Conservation (phyloP, 345 rosid genomes). For the Corymbia maculata region DNA sequence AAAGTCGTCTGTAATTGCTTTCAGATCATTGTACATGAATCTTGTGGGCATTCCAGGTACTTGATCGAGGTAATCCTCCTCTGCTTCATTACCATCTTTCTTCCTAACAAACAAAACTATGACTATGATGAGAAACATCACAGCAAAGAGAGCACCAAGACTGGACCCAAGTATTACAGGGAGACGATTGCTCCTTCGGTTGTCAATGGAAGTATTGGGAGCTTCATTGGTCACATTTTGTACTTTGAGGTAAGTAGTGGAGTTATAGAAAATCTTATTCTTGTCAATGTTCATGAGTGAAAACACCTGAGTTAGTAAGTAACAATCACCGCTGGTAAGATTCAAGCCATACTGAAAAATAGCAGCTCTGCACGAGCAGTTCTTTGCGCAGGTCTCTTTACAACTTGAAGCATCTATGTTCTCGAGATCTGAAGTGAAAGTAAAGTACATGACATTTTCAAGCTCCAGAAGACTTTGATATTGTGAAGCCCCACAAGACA, state of each 20-base stretch:
- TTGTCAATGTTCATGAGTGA: not conserved
- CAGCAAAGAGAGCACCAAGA: not conserved
- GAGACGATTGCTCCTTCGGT: not conserved
- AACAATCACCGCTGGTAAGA: not conserved
- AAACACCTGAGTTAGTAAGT: not conserved
- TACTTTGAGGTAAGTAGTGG: not conserved
- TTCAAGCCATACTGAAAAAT: not conserved
- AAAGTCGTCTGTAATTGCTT: conserved; percentile 5
- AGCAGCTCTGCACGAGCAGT: conserved; percentile 16
- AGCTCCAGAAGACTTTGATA: conserved; percentile 12
- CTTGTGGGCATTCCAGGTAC: not conserved
- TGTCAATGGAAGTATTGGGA: conserved; percentile 6
- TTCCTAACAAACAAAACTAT: not conserved
- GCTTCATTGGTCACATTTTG: not conserved
- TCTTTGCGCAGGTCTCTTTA: not conserved
- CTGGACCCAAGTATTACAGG: not conserved
- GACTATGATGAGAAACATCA: not conserved
- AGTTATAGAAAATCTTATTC: not conserved
- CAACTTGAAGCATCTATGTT: not conserved
- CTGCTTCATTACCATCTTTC: not conserved
- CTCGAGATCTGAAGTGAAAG: not conserved
- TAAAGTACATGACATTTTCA: not conserved
- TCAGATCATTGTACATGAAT: not conserved
- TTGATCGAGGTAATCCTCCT: not conserved
- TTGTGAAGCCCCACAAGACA: conserved; percentile 7